Base-by-base conservation (phyloP, 129 eudicot species). In the Flaveria sonorensis region DNA sequence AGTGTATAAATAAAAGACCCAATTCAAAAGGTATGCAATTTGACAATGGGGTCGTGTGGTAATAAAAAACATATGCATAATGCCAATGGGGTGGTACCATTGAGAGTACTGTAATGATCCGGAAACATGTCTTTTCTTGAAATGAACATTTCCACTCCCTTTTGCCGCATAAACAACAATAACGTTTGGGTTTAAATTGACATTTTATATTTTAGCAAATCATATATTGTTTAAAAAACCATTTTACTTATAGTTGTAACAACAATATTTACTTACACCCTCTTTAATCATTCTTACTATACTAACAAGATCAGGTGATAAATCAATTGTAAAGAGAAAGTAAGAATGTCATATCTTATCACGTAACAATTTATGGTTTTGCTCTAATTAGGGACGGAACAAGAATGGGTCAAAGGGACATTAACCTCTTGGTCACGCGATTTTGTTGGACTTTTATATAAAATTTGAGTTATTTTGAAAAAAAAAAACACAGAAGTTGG, bases 61-160 rank as follows among this genome's bases (percentile, higher is more conserved):
- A 55, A 59, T 43, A 74, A 72, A 64, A 70, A 55, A 18, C 42
- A 61, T 13, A 24, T 16, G 36, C 64, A 75, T 76, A 40, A 50
- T 53, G 70, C n/a, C n/a, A 42, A 5, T 20, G 60, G 63, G 36
- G 53, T 79, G 82, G 82, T 71, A 79, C 77, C 77, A 79, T 71
- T 46, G 15, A 51, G 18, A 61, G 53, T 79, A 79, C 82, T 70
- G 4, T 59, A 55, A 28, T 78, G 81, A 74, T 78, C 81, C 81
- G 81, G 76, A 78, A 30, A 48, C 60, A 59, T 61, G 82, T 79
- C 77, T 70, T 70, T 46, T 71, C 40, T 60, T 79, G 77, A 70
- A 30, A 59, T 79, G 72, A 79, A 79, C 10, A 10, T 65, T 50
- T 76, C 73, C 81, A 76, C 81, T 76, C 40, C 69, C 13, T 76